Conservation (phyloP, 1,139 yeast genomes). For the Kluyveromyces marxianus region DNA sequence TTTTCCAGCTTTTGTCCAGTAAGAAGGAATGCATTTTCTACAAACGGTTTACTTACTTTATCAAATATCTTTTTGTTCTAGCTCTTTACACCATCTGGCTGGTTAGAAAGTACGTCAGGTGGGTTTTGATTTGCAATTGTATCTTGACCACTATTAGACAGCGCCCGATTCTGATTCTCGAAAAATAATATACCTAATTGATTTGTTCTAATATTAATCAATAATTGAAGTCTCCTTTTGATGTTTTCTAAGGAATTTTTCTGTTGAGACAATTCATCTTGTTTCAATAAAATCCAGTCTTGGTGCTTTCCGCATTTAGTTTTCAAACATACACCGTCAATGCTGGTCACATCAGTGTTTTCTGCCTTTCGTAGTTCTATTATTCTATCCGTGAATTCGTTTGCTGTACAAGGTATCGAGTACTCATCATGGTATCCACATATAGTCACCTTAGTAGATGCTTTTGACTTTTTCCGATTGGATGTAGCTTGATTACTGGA, state of each 20-base stretch:
- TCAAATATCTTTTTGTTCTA: no score
- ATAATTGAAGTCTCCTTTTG: constrained; percentile 19
- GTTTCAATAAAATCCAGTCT: constrained; percentile 23
- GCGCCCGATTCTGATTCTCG: constrained; percentile 12
- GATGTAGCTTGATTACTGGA: constrained; percentile 10
- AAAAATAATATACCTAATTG: constrained; percentile 25
- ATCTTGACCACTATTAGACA: background rate
- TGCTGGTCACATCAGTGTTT: constrained; percentile 6
- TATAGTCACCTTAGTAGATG: constrained; percentile 13
- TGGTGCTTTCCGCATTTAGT: constrained; percentile 23
- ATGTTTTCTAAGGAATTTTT: constrained; percentile 21
- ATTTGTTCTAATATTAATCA: constrained; percentile 21
- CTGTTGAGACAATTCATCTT: constrained; percentile 19
- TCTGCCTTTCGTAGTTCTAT: constrained; percentile 7
- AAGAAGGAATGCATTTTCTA: no score
- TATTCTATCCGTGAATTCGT: constrained; percentile 15
- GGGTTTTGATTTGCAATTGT: no score
- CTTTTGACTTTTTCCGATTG: constrained; percentile 10
- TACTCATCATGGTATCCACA: constrained; percentile 23
- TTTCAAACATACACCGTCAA: constrained; percentile 22
- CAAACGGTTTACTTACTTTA: no score
- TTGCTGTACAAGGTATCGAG: constrained; percentile 13
- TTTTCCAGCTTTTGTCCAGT: no score
- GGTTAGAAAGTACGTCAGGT: no score
- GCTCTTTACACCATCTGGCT: no score